Percentiles rank a stretch among this genome's conserved stretches.
phyloP scores from a whole-genome alignment of 164 flowering plant genomes.

The Magnolia sinica region DNA sequence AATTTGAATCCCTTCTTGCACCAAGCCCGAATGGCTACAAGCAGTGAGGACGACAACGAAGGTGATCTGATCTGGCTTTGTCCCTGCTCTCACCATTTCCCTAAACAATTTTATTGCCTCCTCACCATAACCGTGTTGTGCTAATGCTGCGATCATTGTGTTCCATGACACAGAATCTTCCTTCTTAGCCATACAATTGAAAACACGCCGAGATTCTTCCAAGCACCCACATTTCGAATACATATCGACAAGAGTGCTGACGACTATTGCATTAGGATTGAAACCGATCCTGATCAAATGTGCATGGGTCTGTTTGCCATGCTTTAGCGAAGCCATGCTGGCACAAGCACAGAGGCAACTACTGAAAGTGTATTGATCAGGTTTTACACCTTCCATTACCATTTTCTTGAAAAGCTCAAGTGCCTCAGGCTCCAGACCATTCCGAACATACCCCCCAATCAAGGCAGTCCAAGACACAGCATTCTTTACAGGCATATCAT shows the following conservation, averaged over 20 bases:
- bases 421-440: conserved; percentile 43
- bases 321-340: conserved; percentile 40
- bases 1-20: conserved; percentile 46
- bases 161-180: conserved; percentile 59
- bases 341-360: conserved; percentile 72
- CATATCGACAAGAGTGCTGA: conserved; percentile 73
- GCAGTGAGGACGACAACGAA: conserved; percentile 57
- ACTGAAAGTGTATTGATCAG: conserved; percentile 70
- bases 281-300: conserved; percentile 40
- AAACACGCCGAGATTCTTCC: conserved; percentile 36
- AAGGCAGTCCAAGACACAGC: conserved; percentile 73
- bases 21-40: conserved; percentile 64
- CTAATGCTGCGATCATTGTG: conserved; percentile 68
- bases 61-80: conserved; percentile 48
- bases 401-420: conserved; percentile 51
- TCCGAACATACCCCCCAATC: conserved; percentile 60
- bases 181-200: conserved; percentile 37
- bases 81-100: conserved; percentile 43
- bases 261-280: conserved; percentile 58
- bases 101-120: conserved; percentile 42
- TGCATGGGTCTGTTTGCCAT: conserved; percentile 74
- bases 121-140: conserved; percentile 63
- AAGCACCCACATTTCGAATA: conserved; percentile 69
- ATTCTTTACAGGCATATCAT: conserved; percentile 63
- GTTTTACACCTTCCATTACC: conserved; percentile 40